These are phyloP conservation scores for Linanthus parryae DNA, from an alignment of 148 eudicot species.

Conservation along the genomic window DNA sequence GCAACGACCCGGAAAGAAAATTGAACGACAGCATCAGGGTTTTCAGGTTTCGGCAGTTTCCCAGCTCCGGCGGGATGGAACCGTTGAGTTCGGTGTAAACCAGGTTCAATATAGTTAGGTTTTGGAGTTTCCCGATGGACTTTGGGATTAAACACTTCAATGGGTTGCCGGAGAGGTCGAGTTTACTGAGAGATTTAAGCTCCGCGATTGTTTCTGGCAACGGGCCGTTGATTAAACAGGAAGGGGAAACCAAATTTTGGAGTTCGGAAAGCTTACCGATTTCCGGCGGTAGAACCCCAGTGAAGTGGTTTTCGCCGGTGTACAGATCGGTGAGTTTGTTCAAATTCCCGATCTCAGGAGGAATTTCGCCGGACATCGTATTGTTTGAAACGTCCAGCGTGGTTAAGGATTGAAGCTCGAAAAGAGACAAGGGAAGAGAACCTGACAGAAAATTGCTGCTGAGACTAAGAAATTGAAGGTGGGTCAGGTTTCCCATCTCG, in stretches of 20 bases:
- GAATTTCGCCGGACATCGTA: conserved; percentile 32
- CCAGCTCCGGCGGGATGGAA: conserved; percentile 40
- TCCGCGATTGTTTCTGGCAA: conserved; percentile 29
- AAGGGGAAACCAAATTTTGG: conserved; percentile 22
- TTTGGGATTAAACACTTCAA: conserved; percentile 39
- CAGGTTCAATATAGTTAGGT: conserved; percentile 33
- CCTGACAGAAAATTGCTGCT: conserved; percentile 35
- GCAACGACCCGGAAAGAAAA: conserved; percentile 34
- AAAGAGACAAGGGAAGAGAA: conserved; percentile 18
- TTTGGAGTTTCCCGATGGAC: conserved; percentile 26
- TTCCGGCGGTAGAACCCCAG: conserved; percentile 37
- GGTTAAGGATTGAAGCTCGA: conserved; percentile 18
- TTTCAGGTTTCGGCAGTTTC: conserved; percentile 31
- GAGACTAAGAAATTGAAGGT: conserved; percentile 21
- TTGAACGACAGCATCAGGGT: conserved; percentile 44
- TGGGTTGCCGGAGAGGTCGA: conserved; percentile 47
- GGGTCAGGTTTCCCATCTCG: conserved; percentile 22
- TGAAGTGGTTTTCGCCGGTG: conserved; percentile 31
- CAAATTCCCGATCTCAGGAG: conserved; percentile 29
- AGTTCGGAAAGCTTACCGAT: conserved; percentile 31
- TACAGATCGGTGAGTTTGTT: conserved; percentile 28
- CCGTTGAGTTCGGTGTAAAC: conserved; percentile 39
- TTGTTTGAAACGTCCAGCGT: conserved; percentile 41
- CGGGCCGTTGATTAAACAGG: conserved; percentile 35
- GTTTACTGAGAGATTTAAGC: conserved; percentile 28